phyloP scores from a whole-genome alignment of 1,139 yeast species.

The Geotrichum citri-aurantii region DNA sequence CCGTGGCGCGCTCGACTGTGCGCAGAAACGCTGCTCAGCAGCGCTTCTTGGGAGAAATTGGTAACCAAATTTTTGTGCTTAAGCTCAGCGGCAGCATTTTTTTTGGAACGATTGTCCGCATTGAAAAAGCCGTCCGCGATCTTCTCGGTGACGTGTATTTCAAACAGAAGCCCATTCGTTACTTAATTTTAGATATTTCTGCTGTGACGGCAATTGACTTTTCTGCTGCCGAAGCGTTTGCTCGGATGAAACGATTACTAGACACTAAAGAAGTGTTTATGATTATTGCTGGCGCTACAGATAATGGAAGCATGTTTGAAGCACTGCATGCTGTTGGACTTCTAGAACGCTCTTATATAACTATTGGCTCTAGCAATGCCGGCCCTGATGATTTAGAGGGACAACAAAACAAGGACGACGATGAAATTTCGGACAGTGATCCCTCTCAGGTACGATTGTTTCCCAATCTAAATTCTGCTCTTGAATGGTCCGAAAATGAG shows the following conservation, averaged over 20 bases:
- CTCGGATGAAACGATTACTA: constrained; percentile 74
- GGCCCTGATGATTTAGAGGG: neutral
- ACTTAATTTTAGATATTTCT: constrained; percentile 76
- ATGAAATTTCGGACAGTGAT: constrained; percentile 9
- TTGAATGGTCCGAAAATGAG: constrained; percentile 96
- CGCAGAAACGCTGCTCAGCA: constrained; percentile 87
- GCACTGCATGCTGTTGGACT: constrained; percentile 70
- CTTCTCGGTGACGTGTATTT: constrained; percentile 52
- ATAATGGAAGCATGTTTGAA: constrained; percentile 47
- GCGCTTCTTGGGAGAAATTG: constrained; percentile 76
- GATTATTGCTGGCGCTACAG: constrained; percentile 73
- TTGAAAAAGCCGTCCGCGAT: constrained; percentile 66
- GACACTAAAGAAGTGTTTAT: constrained; percentile 65
- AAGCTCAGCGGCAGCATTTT: constrained; percentile 84
- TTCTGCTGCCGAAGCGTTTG: constrained; percentile 94
- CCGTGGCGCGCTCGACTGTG: constrained; percentile 86
- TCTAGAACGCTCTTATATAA: constrained; percentile 45
- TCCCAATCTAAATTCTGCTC: constrained; percentile 72
- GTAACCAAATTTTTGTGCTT: constrained; percentile 82
- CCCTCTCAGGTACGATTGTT: constrained; percentile 51
- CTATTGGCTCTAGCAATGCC: constrained; percentile 22
- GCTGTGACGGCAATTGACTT: constrained; percentile 82
- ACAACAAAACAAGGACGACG: constrained; percentile 5
- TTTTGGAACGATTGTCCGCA: constrained; percentile 91
- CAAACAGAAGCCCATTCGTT: constrained; percentile 57